A percentile compares a stretch with the other conserved stretches of the same genome.
Conservation (phyloP, 768 basidiomycete species). For the Termitomyces titanicus region DNA sequence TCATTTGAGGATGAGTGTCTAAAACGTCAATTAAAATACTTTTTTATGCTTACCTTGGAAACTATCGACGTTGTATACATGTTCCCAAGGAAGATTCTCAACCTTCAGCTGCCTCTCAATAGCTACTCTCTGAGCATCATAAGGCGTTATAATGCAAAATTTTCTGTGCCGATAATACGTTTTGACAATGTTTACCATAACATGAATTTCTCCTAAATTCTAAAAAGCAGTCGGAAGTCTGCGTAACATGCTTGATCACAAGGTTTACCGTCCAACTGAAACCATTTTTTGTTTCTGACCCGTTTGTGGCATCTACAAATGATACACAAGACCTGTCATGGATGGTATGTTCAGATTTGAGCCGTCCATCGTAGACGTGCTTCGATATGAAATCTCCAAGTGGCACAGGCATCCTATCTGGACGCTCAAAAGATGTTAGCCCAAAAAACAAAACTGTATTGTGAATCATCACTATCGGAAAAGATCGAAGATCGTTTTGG, state of each 20-base stretch:
- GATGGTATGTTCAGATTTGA: slow-evolving; percentile 36
- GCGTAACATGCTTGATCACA: not conserved
- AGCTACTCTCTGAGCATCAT: slow-evolving; percentile 47
- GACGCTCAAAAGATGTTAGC: not conserved
- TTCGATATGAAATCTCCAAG: slow-evolving; percentile 49
- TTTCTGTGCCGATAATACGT: slow-evolving; percentile 33
- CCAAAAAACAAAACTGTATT: not conserved
- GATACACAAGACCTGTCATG: slow-evolving; percentile 29
- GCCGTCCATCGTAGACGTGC: slow-evolving; percentile 35
- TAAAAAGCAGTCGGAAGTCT: slow-evolving; percentile 11
- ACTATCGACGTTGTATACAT: slow-evolving; percentile 51
- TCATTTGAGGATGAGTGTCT: not conserved
- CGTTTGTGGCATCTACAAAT: slow-evolving; percentile 41
- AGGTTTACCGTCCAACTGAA: slow-evolving; percentile 41
- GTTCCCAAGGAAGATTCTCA: slow-evolving; percentile 33
- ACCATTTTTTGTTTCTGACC: slow-evolving; percentile 31
- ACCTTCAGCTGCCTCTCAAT: slow-evolving; percentile 33
- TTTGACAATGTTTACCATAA: slow-evolving; percentile 37
- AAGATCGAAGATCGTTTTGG: slow-evolving; percentile 46
- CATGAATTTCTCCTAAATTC: slow-evolving; percentile 40
- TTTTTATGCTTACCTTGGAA: slow-evolving; percentile 41
- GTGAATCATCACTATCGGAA: too few relatives aligned
- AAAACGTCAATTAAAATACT: not conserved
- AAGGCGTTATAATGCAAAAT: slow-evolving; percentile 50
- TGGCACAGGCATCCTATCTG: slow-evolving; percentile 49